phyloP scores from a whole-genome alignment of 345 rosid species.

The Zanthoxylum bungeanum region DNA sequence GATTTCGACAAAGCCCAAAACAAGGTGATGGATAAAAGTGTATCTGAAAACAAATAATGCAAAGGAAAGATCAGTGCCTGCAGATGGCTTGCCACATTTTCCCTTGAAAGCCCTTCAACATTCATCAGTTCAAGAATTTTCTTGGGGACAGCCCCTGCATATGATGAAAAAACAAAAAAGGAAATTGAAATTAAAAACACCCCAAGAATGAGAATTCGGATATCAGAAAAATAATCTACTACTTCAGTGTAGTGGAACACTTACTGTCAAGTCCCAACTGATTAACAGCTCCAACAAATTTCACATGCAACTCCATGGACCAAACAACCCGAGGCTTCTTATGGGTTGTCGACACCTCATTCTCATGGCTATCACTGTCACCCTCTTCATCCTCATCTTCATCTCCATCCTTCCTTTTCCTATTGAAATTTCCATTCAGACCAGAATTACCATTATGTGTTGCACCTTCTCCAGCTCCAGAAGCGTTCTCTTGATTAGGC shows the following conservation, averaged over 20 bases:
- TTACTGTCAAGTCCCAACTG: slow-evolving; percentile 85
- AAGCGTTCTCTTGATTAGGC: slow-evolving; percentile 24
- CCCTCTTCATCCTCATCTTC: slow-evolving; percentile 67
- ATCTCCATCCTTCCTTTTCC: slow-evolving; percentile 66
- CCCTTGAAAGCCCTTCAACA: slow-evolving; percentile 86
- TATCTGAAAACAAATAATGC: not conserved
- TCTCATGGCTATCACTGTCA: slow-evolving; percentile 58
- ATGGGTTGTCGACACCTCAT: slow-evolving; percentile 52
- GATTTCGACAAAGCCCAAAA: not conserved
- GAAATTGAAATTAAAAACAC: slow-evolving; percentile 6
- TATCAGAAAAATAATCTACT: slow-evolving; percentile 4
- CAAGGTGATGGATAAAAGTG: not conserved
- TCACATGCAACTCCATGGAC: slow-evolving; percentile 76
- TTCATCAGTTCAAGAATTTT: slow-evolving; percentile 92
- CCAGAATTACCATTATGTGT: slow-evolving; percentile 29
- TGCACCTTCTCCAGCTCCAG: slow-evolving; percentile 30
- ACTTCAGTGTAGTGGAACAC: slow-evolving; percentile 24
- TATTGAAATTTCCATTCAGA: slow-evolving; percentile 34
- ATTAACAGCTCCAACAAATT: slow-evolving; percentile 81
- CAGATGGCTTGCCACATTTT: slow-evolving; percentile 96
- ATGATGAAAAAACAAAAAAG: not conserved
- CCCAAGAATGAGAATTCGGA: not conserved
- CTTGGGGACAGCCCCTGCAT: slow-evolving; percentile 92
- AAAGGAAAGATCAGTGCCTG: slow-evolving; percentile 48
- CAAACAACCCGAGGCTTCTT: slow-evolving; percentile 96